Evolutionary conservation across 2,329 filamentous ascomycete genomes (phyloP), one percentile per base, ranked within the genome.

Genomic region (Raffaelea albimanens): DNA sequence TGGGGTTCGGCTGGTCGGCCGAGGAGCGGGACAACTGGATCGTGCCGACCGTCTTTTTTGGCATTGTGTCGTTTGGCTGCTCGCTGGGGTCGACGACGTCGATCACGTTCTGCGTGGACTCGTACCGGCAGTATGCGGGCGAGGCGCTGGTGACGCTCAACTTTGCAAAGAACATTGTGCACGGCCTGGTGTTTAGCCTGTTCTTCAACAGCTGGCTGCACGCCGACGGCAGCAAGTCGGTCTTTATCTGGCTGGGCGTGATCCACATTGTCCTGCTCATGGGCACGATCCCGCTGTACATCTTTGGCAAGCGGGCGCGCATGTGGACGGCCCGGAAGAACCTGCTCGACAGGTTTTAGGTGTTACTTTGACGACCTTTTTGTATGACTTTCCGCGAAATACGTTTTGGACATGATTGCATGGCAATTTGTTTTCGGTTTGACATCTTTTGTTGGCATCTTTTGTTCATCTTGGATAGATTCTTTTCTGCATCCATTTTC

Each of bases 91-190:
- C 84, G 23, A 96, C 91, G 0, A 97, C 90, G 0, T 76, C 87
- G 19, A 95, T 97, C 59, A 96, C 91, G 0, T 97, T 95, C 58
- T 89, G 85, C 47, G 88, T 97, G 8, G 91, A 97, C 66, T 89
- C 83, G 54, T 96, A 97, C 64, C 76, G 90, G 11, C 85, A 94
- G 59, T 96, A 95, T 63, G 91, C 91, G n/a, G n/a, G n/a, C n/a
- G n/a, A n/a, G n/a, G n/a, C n/a, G n/a, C n/a, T n/a, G n/a, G 93
- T 97, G 14, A 96, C 91, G 19, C 71, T 97, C 55, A 97, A 96
- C 60, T 93, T 96, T 60, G 82, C 80, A 67, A 97, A 97, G 72
- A 97, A 96, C 61, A 76, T 96, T 47, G 78, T 96, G 22, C 91
- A 97, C 58, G 91, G 91, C 0, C 71, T 97, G 46, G 75, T 95